Conservation (phyloP, 306 rosid species). For the Hippophae rhamnoides region DNA sequence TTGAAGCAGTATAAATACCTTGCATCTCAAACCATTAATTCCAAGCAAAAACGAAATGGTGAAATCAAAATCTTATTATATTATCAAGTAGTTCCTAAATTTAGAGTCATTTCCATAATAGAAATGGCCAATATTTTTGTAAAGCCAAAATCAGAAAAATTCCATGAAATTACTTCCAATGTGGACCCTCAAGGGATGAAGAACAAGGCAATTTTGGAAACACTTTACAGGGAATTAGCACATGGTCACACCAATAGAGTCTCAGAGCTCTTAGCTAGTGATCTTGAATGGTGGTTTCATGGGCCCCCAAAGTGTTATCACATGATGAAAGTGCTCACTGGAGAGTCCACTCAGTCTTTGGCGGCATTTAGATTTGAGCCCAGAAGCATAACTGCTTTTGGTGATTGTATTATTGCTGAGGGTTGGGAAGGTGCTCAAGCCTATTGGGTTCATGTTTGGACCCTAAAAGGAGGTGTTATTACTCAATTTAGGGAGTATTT, state of each 20-base stretch:
- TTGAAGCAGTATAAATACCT: too few relatives aligned
- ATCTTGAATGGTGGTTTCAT: slow-evolving; percentile 94
- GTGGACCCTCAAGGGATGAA: not conserved
- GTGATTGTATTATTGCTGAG: slow-evolving; percentile 51
- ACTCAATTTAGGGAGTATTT: slow-evolving; percentile 78
- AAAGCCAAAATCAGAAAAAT: too few relatives aligned
- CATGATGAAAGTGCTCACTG: slow-evolving; percentile 88
- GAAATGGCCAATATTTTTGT: too few relatives aligned
- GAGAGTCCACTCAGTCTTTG: slow-evolving; percentile 23
- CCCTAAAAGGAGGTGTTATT: slow-evolving; percentile 48
- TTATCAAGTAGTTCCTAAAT: too few relatives aligned
- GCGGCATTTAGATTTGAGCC: slow-evolving; percentile 65
- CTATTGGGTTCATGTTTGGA: slow-evolving; percentile 95
- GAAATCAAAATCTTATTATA: too few relatives aligned
- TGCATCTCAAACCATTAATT: too few relatives aligned
- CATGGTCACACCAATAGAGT: slow-evolving; percentile 29
- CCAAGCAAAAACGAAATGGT: too few relatives aligned
- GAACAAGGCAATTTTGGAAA: slow-evolving; percentile 42
- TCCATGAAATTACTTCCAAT: too few relatives aligned
- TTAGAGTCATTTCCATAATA: too few relatives aligned
- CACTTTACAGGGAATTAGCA: slow-evolving; percentile 56
- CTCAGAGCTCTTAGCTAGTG: slow-evolving; percentile 46
- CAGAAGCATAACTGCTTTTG: slow-evolving; percentile 40
- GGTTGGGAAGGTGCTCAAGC: slow-evolving; percentile 86
- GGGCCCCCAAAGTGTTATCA: slow-evolving; percentile 86